Base-by-base conservation (phyloP, 495 filamentous ascomycete species). In the Neurospora discreta region DNA sequence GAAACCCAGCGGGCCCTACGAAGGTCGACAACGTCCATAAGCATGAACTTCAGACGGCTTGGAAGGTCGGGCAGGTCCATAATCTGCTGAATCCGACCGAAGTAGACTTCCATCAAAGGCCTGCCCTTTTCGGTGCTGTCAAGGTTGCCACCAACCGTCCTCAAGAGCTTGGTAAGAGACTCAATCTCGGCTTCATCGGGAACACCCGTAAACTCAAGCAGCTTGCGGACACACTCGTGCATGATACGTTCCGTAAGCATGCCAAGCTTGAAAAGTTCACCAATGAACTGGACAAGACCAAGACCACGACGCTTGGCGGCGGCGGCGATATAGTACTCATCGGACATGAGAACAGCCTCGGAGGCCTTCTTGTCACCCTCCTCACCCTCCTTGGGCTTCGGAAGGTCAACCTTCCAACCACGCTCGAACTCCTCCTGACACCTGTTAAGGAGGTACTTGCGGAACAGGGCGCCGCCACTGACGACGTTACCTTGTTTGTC, bases 241-340 rank as follows among this genome's bases (percentile, higher is more conserved):
- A 99, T 99, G 84, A 99, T 98, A 81, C 94, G 93, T 80, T 97
- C 92, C 68, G 95, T 99, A 81, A 99, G 87, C 95, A 99, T 99
- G 76, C 90, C 89, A 73, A 99, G 89, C 86, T 98, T 98, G 89
- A 95, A 99, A 43, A 99, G 89, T 80, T 99, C 95, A 84, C 95
- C 95, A 81, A 99, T 99, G 84, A 99, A 98, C 82, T 98, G 94
- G 75, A 99, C 94, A 69, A 99, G 87, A 89, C 95, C 95, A 73
- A 99, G 90, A 83, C 95, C 95, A 80, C 93, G 91, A 81, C 95
- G 90, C 86, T 99, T 99, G 71, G 95, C 95, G 73, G 95, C 94
- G 43, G 96, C 96, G 69, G 94, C 95, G 73, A 89, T 86, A 82
- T 99, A 99, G 84, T 99, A 99, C 77, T 98, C 95, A 68, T 99